phyloP scores from a whole-genome alignment of 257 asterid species.

The Solanum lycopersicoides region DNA sequence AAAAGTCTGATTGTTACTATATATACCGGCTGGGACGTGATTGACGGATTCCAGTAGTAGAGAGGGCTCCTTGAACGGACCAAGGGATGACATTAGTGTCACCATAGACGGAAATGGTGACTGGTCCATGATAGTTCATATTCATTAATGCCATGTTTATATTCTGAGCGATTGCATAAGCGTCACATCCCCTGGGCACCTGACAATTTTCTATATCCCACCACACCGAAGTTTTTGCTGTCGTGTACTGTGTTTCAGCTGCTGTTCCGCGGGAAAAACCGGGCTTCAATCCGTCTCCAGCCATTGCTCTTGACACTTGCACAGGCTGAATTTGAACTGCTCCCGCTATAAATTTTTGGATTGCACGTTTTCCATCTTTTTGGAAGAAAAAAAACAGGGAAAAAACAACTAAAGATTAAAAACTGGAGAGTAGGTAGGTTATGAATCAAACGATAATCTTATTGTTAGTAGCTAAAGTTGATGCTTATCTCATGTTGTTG shows the following conservation, averaged over 20 bases:
- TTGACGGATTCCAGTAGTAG: constrained; percentile 70
- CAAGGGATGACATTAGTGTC: constrained; percentile 51
- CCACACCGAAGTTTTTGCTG: constrained; percentile 79
- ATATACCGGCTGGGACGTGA: constrained; percentile 76
- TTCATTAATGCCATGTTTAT: constrained; percentile 64
- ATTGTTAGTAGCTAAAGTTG: too few species aligned
- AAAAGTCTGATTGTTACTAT: neutral
- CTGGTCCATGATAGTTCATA: constrained; percentile 69
- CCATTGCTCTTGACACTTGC: neutral
- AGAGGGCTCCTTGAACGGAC: constrained; percentile 47
- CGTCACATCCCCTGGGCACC: constrained; percentile 56
- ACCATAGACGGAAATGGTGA: constrained; percentile 69
- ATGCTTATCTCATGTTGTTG: too few species aligned
- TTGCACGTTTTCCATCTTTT: neutral
- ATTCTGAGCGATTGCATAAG: constrained; percentile 73
- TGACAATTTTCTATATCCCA: constrained; percentile 95
- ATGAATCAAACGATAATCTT: too few species aligned
- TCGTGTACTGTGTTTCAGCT: constrained; percentile 57
- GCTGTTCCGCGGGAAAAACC: neutral
- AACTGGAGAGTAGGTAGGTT: too few species aligned
- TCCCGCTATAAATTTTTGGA: neutral
- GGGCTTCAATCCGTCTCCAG: neutral
- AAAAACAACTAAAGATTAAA: neutral
- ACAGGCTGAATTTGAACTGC: neutral
- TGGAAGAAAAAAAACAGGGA: neutral